Percentiles rank a stretch among this genome's conserved stretches.
phyloP scores from a whole-genome alignment of 305 asterid species.

The Plantago coronopus region DNA sequence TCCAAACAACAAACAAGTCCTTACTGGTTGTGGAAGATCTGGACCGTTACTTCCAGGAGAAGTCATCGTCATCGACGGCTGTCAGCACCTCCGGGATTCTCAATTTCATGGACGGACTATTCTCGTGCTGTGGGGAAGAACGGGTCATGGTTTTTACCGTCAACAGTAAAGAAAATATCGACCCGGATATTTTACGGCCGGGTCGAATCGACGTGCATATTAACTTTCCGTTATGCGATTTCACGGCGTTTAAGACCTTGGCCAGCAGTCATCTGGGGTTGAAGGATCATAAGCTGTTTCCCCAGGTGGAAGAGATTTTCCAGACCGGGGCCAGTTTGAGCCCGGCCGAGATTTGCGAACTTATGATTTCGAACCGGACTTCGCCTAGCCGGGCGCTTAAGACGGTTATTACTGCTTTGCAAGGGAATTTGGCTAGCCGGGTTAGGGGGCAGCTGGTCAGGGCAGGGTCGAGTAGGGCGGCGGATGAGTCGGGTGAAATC shows the following conservation, averaged over 20 bases:
- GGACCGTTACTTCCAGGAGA: conserved; percentile 53
- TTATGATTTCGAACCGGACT: conserved; percentile 81
- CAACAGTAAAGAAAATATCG: conserved; percentile 59
- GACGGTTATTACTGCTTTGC: conserved; percentile 71
- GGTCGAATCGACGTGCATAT: conserved; percentile 85
- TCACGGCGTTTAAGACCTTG: conserved; percentile 58
- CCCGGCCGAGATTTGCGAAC: conserved; percentile 80
- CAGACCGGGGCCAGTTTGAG: conserved; percentile 73
- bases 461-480: conserved; percentile 40
- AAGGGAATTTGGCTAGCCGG: conserved; percentile 41
- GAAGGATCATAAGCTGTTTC: conserved; percentile 73
- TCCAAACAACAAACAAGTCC: conserved; percentile 70
- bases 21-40: conserved; percentile 80
- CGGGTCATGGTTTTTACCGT: conserved; percentile 76
- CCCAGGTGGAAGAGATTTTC: conserved; percentile 73
- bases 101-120: conserved; percentile 87
- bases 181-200: conserved; percentile 65
- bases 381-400: conserved; percentile 82
- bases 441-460: conserved; percentile 37
- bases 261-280: conserved; percentile 74
- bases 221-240: conserved; percentile 78
- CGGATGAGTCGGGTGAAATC: conserved; percentile 39
- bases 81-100: conserved; percentile 66
- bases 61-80: conserved; percentile 30
- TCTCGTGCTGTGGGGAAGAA: conserved; percentile 85